phyloP scores from a whole-genome alignment of 176 grass and related monocot species.

The Avena eriantha region DNA sequence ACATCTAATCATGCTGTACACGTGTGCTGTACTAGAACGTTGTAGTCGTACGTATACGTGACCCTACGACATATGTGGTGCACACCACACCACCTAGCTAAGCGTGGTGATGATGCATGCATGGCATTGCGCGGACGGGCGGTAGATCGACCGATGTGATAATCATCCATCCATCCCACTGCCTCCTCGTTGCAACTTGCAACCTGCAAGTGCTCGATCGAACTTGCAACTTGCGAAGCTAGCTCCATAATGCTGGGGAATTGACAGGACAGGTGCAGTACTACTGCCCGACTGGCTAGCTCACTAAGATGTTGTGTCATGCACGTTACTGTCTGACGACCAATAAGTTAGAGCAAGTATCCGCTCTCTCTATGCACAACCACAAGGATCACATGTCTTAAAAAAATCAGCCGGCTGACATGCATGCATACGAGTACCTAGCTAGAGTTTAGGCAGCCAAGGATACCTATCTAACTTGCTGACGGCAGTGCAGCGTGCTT shows the following conservation, averaged over 20 bases:
- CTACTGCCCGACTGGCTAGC: not conserved
- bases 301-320: not conserved
- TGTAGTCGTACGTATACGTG: not conserved
- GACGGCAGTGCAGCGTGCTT: not conserved
- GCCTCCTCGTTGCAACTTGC: not conserved
- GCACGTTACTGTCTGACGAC: not conserved
- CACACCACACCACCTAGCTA: not conserved
- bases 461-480: too few relatives aligned
- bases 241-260: constrained; percentile 17
- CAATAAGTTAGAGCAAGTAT: not conserved
- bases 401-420: too few relatives aligned
- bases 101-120: not conserved
- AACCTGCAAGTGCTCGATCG: not conserved
- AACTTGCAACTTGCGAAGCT: constrained; percentile 27
- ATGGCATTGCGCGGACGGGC: not conserved
- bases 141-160: not conserved
- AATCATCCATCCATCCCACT: not conserved
- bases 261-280: not conserved
- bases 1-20: not conserved
- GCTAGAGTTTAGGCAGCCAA: too few relatives aligned
- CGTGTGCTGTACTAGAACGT: not conserved
- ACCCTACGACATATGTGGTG: constrained; percentile 21
- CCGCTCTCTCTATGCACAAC: too few relatives aligned
- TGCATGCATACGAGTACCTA: too few relatives aligned
- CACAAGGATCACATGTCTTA: too few relatives aligned